Evolutionary conservation across 345 rosid species (phyloP).

Genomic region (Sisymbrium altissimum): DNA sequence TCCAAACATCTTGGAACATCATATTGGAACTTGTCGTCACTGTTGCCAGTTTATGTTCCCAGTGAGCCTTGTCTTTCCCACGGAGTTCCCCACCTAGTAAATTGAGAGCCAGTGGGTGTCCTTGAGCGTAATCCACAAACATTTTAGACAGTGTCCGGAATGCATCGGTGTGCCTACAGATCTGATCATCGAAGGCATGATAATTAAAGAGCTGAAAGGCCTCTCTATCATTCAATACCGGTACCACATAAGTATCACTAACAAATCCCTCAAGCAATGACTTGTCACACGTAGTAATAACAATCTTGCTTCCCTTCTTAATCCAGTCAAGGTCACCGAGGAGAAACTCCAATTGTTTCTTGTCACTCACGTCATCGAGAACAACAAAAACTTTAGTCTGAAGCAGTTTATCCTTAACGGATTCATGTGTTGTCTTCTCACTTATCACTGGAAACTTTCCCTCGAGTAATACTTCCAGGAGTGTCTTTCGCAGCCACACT

Average conservation of each 20-base stretch:
- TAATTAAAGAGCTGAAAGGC: background rate
- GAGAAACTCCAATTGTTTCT: background rate
- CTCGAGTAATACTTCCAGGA: background rate
- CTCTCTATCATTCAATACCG: background rate
- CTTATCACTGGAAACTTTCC: background rate
- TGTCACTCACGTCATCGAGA: slow-evolving; percentile 5
- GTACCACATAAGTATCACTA: background rate
- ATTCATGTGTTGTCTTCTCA: background rate
- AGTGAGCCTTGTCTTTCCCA: background rate
- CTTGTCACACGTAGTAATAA: background rate
- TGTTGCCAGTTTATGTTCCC: background rate
- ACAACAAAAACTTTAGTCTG: background rate
- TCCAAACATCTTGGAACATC: background rate
- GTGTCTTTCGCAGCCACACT: background rate
- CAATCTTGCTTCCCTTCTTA: slow-evolving; percentile 3
- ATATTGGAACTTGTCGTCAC: too few relatives aligned
- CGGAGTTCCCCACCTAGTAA: background rate
- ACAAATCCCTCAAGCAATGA: background rate
- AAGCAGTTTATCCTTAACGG: background rate
- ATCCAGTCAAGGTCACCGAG: background rate
- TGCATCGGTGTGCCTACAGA: background rate
- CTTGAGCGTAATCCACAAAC: background rate
- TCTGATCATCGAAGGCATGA: background rate
- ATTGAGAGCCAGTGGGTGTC: background rate
- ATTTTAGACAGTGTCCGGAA: background rate